A percentile compares a stretch with the other conserved stretches of the same genome.
Conservation (phyloP, 2,329 filamentous ascomycete species). For the Fusarium buharicum region DNA sequence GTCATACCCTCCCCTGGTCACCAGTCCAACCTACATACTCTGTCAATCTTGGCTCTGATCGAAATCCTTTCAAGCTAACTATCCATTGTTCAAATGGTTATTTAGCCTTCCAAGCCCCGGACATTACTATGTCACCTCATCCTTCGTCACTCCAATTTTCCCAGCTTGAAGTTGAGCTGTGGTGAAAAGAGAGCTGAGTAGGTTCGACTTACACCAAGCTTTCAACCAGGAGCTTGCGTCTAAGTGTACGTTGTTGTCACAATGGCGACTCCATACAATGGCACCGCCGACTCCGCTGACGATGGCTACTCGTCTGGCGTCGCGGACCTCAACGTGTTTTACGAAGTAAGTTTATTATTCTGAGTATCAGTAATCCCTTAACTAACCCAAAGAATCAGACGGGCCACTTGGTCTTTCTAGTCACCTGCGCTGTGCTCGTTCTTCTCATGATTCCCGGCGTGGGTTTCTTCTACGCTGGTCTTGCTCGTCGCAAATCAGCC, state of each 20-base stretch:
- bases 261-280: conserved; percentile 59
- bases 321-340: conserved; percentile 85
- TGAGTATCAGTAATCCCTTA: not conserved
- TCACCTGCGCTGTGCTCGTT: conserved; percentile 80
- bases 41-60: conserved; percentile 17
- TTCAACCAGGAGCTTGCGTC: conserved; percentile 27
- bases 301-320: conserved; percentile 60
- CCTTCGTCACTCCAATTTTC: conserved; percentile 24
- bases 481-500: conserved; percentile 88
- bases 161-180: conserved; percentile 7
- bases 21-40: conserved; percentile 5
- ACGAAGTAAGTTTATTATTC: conserved; percentile 67
- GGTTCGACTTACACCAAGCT: conserved; percentile 13
- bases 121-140: conserved; percentile 7
- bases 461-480: conserved; percentile 93
- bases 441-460: conserved; percentile 94
- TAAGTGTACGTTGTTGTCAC: conserved; percentile 20
- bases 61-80: not conserved
- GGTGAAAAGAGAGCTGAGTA: conserved; percentile 21
- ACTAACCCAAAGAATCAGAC: conserved; percentile 58
- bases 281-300: conserved; percentile 60
- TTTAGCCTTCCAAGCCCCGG: conserved; percentile 36
- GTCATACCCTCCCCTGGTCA: conserved; percentile 34
- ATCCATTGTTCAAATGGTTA: conserved; percentile 30
- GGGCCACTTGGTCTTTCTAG: conserved; percentile 85